A percentile compares a stretch with the other conserved stretches of the same genome.
Evolutionary conservation across 2,329 filamentous ascomycete species (phyloP).

Genomic region (Aspergillus sp.): DNA sequence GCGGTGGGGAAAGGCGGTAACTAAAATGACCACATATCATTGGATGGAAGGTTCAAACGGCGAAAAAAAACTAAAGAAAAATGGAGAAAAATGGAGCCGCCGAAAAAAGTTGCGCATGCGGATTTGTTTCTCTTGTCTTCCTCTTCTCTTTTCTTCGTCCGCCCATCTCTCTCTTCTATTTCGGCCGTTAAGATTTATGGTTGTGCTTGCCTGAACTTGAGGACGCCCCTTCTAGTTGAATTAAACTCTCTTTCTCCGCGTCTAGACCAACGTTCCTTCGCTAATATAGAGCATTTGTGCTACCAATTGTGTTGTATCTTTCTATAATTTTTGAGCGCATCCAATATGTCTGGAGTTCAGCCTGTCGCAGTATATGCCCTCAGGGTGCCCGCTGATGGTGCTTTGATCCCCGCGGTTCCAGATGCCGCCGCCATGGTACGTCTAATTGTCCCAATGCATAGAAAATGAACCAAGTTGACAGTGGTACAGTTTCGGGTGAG

Average conservation of each 20-base stretch:
- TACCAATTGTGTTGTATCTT: conserved; percentile 21
- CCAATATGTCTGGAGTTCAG: conserved; percentile 48
- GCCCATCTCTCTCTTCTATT: background rate
- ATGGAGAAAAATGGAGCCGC: conserved; percentile 6
- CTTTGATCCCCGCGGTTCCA: conserved; percentile 74
- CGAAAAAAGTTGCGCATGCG: conserved; percentile 6
- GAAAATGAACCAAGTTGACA: background rate
- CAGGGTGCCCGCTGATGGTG: conserved; percentile 80
- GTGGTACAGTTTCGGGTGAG: conserved; percentile 83
- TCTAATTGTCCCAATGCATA: conserved; percentile 23
- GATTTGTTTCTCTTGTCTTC: conserved; percentile 11
- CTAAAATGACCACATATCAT: background rate
- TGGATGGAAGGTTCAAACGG: conserved; percentile 12
- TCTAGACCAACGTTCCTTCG: conserved; percentile 7
- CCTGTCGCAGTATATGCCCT: conserved; percentile 87
- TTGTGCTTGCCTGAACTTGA: background rate
- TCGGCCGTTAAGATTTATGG: conserved; percentile 5
- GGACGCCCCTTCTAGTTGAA: background rate
- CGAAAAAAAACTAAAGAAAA: conserved; percentile 22
- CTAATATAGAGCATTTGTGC: conserved; percentile 16
- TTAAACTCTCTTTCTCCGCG: background rate
- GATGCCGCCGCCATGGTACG: conserved; percentile 83
- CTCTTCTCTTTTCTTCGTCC: conserved; percentile 7
- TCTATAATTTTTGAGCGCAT: conserved; percentile 14
- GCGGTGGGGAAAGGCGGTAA: background rate